Percentiles rank a stretch among this genome's conserved stretches.
phyloP scores from a whole-genome alignment of 2,329 filamentous ascomycete genomes.

The Byssoonygena ceratinophila region DNA sequence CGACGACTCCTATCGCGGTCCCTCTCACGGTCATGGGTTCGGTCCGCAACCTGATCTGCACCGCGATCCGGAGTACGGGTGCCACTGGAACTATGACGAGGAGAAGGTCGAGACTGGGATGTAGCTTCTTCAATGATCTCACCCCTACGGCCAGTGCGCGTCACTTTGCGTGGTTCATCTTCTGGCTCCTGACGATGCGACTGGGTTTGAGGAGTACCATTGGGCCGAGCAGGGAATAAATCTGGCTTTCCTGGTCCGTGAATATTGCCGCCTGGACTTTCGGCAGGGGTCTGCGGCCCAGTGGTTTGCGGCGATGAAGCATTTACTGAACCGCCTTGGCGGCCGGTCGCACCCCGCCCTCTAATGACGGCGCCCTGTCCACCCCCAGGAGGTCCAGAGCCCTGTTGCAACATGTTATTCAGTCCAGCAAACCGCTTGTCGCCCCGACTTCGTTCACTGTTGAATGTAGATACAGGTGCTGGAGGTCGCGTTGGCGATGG shows the following conservation, averaged over 20 bases:
- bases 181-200: conserved; percentile 21
- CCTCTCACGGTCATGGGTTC: conserved; percentile 21
- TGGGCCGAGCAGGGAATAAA: conserved; percentile 25
- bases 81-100: conserved; percentile 23
- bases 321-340: conserved; percentile 26
- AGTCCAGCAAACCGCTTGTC: conserved; percentile 40
- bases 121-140: conserved; percentile 30
- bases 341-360: conserved; percentile 29
- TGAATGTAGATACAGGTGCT: conserved; percentile 29
- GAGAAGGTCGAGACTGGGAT: conserved; percentile 26
- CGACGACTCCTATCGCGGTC: conserved; percentile 24
- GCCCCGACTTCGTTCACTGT: conserved; percentile 33
- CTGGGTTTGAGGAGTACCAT: conserved; percentile 17
- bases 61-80: conserved; percentile 20
- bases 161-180: conserved; percentile 22
- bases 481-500: conserved; percentile 30
- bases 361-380: conserved; percentile 30
- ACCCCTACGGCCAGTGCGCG: conserved; percentile 24
- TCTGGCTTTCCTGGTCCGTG: conserved; percentile 24
- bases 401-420: conserved; percentile 40
- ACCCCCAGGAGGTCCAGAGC: conserved; percentile 24
- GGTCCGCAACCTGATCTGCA: conserved; percentile 20
- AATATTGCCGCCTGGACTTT: conserved; percentile 20
- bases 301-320: conserved; percentile 26
- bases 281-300: conserved; percentile 26